Evolutionary conservation across 2,329 filamentous ascomycete species (phyloP), one percentile per base, ranked within the genome.

Genomic region (Fusarium robinianum): DNA sequence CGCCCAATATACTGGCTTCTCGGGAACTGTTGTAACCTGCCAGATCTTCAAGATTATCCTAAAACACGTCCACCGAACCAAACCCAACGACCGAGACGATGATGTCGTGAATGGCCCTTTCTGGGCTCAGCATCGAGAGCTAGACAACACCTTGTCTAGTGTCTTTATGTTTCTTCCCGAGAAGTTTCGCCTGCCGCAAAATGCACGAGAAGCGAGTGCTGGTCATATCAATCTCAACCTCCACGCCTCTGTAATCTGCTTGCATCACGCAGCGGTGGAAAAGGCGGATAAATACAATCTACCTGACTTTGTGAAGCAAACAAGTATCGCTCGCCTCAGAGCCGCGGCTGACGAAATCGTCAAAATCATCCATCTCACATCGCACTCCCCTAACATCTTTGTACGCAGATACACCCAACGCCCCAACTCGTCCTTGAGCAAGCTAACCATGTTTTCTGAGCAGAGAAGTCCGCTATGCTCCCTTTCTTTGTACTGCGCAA

Each of bases 161-260:
- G 84, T 84, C 5, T 86, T 91, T 41, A 81, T 96, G 65, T 86
- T 86, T 21, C 72, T 96, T 5, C 90, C 92, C 0, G 83, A 85
- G 43, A 74, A 81, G 46, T 77, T 95, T 29, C 81, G 88, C 23
- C 69, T 96, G 16, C 89, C 90, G 0, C 70, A 74, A 17, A 84
- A 85, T 9, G 70, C 88, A 37, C 74, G 78, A 25, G 81, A 95
- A 55, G 77, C 85, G 1, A 84, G 88, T 31, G 82, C 89, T 6
- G 78, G 95, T 0, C 91, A 95, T 63, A 76, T 85, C 36, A 96
- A 96, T 53, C 85, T 96, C 74, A 90, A 88, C 61, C 80, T 96
- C 3, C 91, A 96, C 61, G 90, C 90, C 1, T 86, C 88, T 2
- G 81, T 87, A 7, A 96, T 96, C 39, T 95, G 89, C 64, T 74